Evolutionary conservation across 192 early-diverging fungal genomes (phyloP), one percentile per base, ranked within the genome.

Genomic region (Umbelopsis sp.): DNA sequence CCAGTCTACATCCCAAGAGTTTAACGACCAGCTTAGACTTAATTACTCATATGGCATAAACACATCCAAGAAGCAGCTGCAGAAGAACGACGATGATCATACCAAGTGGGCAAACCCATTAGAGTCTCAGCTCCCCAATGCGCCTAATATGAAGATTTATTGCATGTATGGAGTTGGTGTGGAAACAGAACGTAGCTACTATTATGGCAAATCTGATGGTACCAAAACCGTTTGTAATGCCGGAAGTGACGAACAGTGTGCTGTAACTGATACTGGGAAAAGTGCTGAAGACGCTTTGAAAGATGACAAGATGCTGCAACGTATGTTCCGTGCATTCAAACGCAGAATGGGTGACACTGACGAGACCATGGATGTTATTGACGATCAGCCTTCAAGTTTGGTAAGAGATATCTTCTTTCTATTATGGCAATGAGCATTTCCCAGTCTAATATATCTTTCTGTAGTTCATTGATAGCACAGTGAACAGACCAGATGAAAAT

Each of bases 81-180:
- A 87, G 10, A 74, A 73, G 0, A 80, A 89, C 45, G 80, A 80
- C 26, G 78, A 86, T 31, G 85, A 91, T 69, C 83, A 88, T 20
- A 83, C 84, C 0, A 86, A 80, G 36, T 96, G 95, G 95, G 75
- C 88, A 21, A 96, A 96, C 71, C 91, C 94, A 31, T 74, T 96
- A 20, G 84, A 94, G 59, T 90, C 90, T 29, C 49, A 47, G 22
- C 47, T 80, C 24, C 79, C 79, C 22, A 66, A 68, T 45, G 93
- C 92, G 12, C 91, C 89, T 20, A 81, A 80, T 43, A 91, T 91
- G 87, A 91, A 89, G 47, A 89, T 97, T 26, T 91, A 90, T 77
- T 94, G 91, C 65, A 72, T 96, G 8, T 96, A 96, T 76, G 95
- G 95, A 0, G 84, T 89, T 7, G 93, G 94, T 4, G 81, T 89